Conservation (phyloP, 2,329 filamentous ascomycete species). For the Diaporthe citriasiana region DNA sequence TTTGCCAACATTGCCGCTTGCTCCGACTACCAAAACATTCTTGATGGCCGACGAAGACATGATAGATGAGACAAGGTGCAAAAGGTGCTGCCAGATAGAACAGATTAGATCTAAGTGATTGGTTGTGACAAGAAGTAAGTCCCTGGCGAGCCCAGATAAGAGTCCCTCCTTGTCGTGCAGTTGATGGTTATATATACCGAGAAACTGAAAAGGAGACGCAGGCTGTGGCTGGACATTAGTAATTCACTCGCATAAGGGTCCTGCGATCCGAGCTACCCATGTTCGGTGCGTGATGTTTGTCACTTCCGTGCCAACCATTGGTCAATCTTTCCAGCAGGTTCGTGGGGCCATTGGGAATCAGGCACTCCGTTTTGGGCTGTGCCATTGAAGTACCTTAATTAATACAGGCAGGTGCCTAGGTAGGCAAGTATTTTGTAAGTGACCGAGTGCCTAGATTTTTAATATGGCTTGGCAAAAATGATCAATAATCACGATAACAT, state of each 20-base stretch:
- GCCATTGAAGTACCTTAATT: neutral
- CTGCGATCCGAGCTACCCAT: accelerated
- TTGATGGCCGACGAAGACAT: neutral
- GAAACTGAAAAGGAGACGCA: neutral
- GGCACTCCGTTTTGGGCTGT: neutral
- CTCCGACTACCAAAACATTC: neutral
- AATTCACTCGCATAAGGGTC: neutral
- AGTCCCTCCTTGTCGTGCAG: neutral
- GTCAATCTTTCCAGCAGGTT: neutral
- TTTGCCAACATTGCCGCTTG: slow-evolving; percentile 1
- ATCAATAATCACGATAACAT: neutral
- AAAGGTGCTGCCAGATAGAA: neutral
- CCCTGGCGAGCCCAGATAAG: neutral
- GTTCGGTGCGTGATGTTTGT: neutral
- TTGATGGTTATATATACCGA: neutral
- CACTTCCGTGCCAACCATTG: neutral
- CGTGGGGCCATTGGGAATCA: neutral
- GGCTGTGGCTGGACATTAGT: neutral
- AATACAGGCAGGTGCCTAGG: neutral
- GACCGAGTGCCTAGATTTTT: neutral
- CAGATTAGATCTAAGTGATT: neutral
- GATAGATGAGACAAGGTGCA: neutral
- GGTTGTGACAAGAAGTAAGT: neutral
- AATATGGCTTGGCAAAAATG: neutral
- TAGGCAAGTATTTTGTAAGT: neutral